phyloP scores from a whole-genome alignment of 2,329 filamentous ascomycete species.

The Aspergillus eucalypticola region DNA sequence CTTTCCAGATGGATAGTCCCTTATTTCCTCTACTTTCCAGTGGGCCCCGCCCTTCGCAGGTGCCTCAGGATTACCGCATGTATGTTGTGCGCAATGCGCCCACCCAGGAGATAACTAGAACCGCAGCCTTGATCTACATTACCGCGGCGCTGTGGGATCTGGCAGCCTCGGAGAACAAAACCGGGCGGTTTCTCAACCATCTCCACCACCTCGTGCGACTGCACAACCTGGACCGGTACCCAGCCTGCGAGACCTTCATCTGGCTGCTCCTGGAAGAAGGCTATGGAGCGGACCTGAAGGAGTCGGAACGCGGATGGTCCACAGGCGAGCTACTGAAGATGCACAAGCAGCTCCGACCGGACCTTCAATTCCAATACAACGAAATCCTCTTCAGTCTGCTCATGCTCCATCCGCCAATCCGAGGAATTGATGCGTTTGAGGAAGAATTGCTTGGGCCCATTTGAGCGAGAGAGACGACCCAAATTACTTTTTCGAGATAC shows the following conservation, averaged over 20 bases:
- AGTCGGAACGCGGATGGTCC: constrained; percentile 39
- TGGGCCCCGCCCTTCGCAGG: constrained; percentile 41
- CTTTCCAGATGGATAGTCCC: constrained; percentile 41
- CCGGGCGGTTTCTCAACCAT: constrained; percentile 35
- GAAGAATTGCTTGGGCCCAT: constrained; percentile 24
- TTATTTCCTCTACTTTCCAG: constrained; percentile 44
- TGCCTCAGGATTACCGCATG: constrained; percentile 37
- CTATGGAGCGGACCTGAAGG: constrained; percentile 37
- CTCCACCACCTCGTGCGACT: constrained; percentile 27
- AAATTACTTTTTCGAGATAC: background rate
- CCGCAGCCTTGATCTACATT: constrained; percentile 42
- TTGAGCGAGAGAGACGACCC: background rate
- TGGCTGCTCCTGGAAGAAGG: constrained; percentile 43
- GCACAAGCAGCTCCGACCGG: constrained; percentile 37
- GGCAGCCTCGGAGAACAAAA: constrained; percentile 31
- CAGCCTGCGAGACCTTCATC: constrained; percentile 42
- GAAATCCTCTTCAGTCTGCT: constrained; percentile 42
- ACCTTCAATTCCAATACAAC: constrained; percentile 43
- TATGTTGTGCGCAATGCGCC: constrained; percentile 38
- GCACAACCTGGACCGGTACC: constrained; percentile 36
- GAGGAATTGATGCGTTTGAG: constrained; percentile 37
- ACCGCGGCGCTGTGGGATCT: constrained; percentile 40
- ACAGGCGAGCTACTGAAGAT: constrained; percentile 38
- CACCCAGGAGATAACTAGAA: constrained; percentile 39
- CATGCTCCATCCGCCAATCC: constrained; percentile 34